Evolutionary conservation across 192 early-diverging fungal genomes (phyloP), one percentile per base, ranked within the genome.

Genomic region (Powellomyces hirtus): DNA sequence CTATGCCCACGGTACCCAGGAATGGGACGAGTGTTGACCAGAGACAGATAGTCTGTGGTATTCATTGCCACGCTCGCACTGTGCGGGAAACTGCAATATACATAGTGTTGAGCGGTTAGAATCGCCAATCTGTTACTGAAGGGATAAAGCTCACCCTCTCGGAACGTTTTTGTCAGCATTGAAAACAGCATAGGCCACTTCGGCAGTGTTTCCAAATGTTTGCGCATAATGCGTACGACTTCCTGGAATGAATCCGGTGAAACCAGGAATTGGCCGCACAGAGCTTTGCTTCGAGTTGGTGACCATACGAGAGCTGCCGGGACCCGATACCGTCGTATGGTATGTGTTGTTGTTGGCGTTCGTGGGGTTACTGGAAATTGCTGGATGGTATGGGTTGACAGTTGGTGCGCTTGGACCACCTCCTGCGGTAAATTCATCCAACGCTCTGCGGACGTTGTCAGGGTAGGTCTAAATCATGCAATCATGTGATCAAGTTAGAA

Each of bases 191-290:
- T 80, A 80, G 2, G 82, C 82, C 27, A 76, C 67, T 49, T 84
- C 79, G 20, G 79, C 65, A 2, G 78, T 84, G 34, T 77, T 74
- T 22, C 78, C 82, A 71, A 84, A 84, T 20, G 79, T 81, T 34
- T 69, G 72, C 13, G 75, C 61, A 62, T 77, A 84, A 33, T 71
- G 66, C 38, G 71, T 76, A 38, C 73, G 75, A 45, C 69, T 75
- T 20, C 82, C 79, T 1, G 82, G 82, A 52, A 84, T 81, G 59
- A 84, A 84, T 29, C 82, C 82, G 26, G 82, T 84, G 66, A 84
- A 84, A 26, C 81, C 81, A 70, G 57, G 24, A 30, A 60, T 60
- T n/a, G 59, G 59, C 2, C 59, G 59, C 20, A 60, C 38, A 7
- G 59, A 60, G 59, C 37, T 36, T 20, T 36, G 59, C 36, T 36